A percentile compares a stretch with the other conserved stretches of the same genome.
phyloP scores from a whole-genome alignment of 345 rosid species.

The Camelina neglecta region DNA sequence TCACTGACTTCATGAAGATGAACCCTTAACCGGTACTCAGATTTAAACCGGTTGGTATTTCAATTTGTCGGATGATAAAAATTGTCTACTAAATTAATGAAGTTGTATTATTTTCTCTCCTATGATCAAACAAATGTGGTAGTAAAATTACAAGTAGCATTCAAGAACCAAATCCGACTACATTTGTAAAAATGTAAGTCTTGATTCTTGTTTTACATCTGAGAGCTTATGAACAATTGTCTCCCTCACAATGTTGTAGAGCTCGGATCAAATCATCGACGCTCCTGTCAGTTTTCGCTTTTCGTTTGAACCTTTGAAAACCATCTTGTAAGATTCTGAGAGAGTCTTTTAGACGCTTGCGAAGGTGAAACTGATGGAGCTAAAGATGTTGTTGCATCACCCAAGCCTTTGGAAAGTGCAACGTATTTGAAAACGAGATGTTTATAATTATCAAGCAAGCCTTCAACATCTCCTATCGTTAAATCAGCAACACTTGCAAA shows the following conservation, averaged over 20 bases:
- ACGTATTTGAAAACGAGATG: conserved; percentile 41
- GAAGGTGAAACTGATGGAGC: neutral
- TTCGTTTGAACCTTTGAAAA: conserved; percentile 22
- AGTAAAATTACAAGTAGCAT: neutral
- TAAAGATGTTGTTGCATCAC: conserved; percentile 21
- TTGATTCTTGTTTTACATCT: conserved; percentile 35
- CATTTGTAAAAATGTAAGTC: neutral
- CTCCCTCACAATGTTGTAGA: conserved; percentile 34
- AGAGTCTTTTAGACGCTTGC: conserved; percentile 3
- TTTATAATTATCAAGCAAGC: conserved; percentile 68
- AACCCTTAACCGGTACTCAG: conserved; percentile 3
- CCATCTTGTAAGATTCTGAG: neutral
- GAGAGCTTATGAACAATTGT: conserved; percentile 18
- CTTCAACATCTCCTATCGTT: conserved; percentile 76
- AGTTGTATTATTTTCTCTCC: neutral
- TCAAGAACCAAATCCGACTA: neutral
- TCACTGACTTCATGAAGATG: neutral
- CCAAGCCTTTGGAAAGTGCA: conserved; percentile 24
- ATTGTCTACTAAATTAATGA: neutral
- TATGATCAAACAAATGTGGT: neutral
- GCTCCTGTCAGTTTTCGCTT: conserved; percentile 17
- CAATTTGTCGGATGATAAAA: neutral
- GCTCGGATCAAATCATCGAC: conserved; percentile 15
- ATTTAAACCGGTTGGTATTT: conserved; percentile 6
- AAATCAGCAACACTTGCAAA: conserved; percentile 71